Base-by-base conservation (phyloP, 345 rosid genomes). In the Dipteronia dyeriana region DNA sequence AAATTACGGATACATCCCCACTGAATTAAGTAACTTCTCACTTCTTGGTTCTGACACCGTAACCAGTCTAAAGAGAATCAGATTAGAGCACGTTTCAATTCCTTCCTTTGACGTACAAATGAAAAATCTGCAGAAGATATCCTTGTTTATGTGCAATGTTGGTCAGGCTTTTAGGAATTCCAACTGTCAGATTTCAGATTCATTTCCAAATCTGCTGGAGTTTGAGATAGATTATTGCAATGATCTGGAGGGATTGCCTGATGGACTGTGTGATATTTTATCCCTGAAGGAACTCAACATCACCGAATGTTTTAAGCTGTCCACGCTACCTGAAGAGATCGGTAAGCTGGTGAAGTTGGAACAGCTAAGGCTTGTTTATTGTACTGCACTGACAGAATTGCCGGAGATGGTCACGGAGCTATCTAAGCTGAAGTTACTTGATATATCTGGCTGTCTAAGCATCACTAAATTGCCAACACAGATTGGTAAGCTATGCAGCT, bases 261-360 rank as follows among this genome's bases (percentile, higher is more conserved):
- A 26, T 29, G 79, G 82, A 75, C 16, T 88, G 0, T 87, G 76
- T 59, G 78, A 78, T 5, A 54, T 80, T 68, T 51, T 43, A 74
- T 67, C 83, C 19, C 73, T 91, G 79, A 74, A 75, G 78, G 89
- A 83, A n/a, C 86, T 87, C 13, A 84, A 76, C 83, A 82, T 91
- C 87, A 87, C 89, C 67, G 83, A 89, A 41, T 93, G 96, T 74
- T 86, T 81, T 53, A 86, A 86, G 47, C 73, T 93, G 25, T 20
- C 70, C 6, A 1, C 23, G 38, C 79, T 93, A 72, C 93, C 92
- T 0, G 76, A 77, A 29, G 77, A 57, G 67, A 84, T 91, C 0
- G 84, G 86, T 6, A 87, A 83, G 57, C 74, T 88, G 76, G 61
- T 29, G 9, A 82, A 84, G 14, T 67, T 93, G 0, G 73, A 91